Base-by-base conservation (phyloP, 768 basidiomycete species). In the Leccinum pellstonianum region DNA sequence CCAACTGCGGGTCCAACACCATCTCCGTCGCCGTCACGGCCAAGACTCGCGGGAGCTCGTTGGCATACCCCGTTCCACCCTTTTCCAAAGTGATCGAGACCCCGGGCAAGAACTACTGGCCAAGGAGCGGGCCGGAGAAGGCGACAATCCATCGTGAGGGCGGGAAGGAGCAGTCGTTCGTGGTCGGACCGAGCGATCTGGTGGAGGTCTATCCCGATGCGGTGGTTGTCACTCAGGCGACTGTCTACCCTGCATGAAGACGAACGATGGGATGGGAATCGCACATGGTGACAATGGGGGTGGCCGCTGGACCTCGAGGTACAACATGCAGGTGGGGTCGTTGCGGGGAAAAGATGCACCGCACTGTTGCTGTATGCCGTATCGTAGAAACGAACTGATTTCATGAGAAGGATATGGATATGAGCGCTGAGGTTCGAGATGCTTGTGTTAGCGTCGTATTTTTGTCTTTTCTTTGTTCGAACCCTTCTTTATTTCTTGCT, bases 101-200 rank as follows among this genome's bases (percentile, higher is more conserved):
- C 9, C 1, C 0, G 0, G 55, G 37, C 12, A 54, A 35, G 37
- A 66, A 66, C 25, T 21, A 10, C 5, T 66, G 66, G 66, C 9
- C 3, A 12, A 60, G 62, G 54, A 19, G 19, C 7, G 58, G 62
- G 33, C 43, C 21, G 12, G 65, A 66, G 55, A 61, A 50, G 9
- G 4, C 65, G 59, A 43, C 19, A 0, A 17, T 66, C 3, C 2
- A 31, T 14, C 58, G 62, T 23, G 57, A 66, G 0, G 46, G 49
- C 5, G 52, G 57, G 15, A 64, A 52, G 33, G 23, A 27, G 15
- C 66, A 67, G 38, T 6, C 12, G 15, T 4, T 68, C 55, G 12
- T 10, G 2, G 55, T 68, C 5, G 55, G 59, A n/a, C 59, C 66
- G n/a, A 65, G 29, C 19, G 63, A 61, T 46, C 56, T 62, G 35